Conservation (phyloP, 768 basidiomycete genomes). For the Termitomyces bulborhizus region DNA sequence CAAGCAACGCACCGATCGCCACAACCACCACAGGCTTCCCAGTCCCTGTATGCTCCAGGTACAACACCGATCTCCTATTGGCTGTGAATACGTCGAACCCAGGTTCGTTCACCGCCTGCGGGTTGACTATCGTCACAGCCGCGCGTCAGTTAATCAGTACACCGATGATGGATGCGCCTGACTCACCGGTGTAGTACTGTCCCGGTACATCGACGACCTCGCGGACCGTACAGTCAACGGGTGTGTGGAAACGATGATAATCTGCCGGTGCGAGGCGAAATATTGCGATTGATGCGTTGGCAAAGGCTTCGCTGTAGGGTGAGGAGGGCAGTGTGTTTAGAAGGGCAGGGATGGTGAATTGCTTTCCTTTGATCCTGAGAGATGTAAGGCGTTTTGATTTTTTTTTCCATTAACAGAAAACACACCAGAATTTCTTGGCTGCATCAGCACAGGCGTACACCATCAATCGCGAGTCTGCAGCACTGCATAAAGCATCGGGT, state of each 20-base stretch:
- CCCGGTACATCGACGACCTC: slow-evolving; percentile 42
- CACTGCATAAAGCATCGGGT: slow-evolving; percentile 47
- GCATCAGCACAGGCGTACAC: slow-evolving; percentile 54
- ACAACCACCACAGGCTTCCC: slow-evolving; percentile 57
- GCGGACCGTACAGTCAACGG: slow-evolving; percentile 49
- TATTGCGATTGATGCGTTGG: slow-evolving; percentile 49
- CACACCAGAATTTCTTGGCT: slow-evolving; percentile 66
- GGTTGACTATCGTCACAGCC: slow-evolving; percentile 45
- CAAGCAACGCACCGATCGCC: slow-evolving; percentile 77
- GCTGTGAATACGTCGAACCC: slow-evolving; percentile 61
- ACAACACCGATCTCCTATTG: slow-evolving; percentile 52
- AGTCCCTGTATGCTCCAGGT: slow-evolving; percentile 39
- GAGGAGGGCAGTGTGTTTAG: slow-evolving; percentile 40
- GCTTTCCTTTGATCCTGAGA: slow-evolving; percentile 58
- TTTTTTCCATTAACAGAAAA: not conserved
- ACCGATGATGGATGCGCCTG: slow-evolving; percentile 2
- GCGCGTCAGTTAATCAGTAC: not conserved
- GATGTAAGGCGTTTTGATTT: not conserved
- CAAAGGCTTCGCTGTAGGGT: slow-evolving; percentile 33
- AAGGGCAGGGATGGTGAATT: slow-evolving; percentile 62
- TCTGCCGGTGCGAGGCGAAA: slow-evolving; percentile 77
- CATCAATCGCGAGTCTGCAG: slow-evolving; percentile 70
- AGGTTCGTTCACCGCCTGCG: slow-evolving; percentile 67
- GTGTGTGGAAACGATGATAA: slow-evolving; percentile 78
- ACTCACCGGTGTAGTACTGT: slow-evolving; percentile 53